Conservation (phyloP, 129 eudicot species). For the Tagetes erecta region DNA sequence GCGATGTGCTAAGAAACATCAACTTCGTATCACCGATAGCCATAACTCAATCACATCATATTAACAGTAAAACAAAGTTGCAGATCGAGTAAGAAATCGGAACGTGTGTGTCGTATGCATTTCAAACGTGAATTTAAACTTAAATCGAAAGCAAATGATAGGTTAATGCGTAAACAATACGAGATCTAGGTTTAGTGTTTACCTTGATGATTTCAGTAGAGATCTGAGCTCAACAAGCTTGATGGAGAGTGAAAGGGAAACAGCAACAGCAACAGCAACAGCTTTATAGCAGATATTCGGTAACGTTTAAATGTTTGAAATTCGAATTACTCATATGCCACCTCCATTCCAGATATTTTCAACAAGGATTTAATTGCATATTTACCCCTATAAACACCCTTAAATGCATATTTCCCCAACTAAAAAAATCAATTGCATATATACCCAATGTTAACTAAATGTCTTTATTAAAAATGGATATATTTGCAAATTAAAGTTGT, state of each 20-base stretch:
- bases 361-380: no score
- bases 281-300: slow-evolving; percentile 27
- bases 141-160: neutral
- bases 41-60: neutral
- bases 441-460: no score
- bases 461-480: no score
- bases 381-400: no score
- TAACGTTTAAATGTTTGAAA: slow-evolving; percentile 29
- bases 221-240: slow-evolving; percentile 11
- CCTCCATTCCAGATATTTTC: slow-evolving; percentile 5
- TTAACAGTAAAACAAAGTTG: neutral
- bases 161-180: neutral
- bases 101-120: neutral
- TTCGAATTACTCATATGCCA: slow-evolving; percentile 19
- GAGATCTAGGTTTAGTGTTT: slow-evolving; percentile 32
- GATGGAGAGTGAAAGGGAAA: slow-evolving; percentile 4
- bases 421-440: no score
- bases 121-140: neutral
- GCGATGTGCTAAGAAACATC: no score
- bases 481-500: no score
- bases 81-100: slow-evolving; percentile 3
- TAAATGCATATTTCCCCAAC: no score
- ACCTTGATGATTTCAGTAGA: slow-evolving; percentile 29
- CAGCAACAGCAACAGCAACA: neutral
- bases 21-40: neutral